A percentile compares a stretch with the other conserved stretches of the same genome.
Evolutionary conservation across 768 basidiomycete species (phyloP).

Genomic region (Boletus vinaceobasis): DNA sequence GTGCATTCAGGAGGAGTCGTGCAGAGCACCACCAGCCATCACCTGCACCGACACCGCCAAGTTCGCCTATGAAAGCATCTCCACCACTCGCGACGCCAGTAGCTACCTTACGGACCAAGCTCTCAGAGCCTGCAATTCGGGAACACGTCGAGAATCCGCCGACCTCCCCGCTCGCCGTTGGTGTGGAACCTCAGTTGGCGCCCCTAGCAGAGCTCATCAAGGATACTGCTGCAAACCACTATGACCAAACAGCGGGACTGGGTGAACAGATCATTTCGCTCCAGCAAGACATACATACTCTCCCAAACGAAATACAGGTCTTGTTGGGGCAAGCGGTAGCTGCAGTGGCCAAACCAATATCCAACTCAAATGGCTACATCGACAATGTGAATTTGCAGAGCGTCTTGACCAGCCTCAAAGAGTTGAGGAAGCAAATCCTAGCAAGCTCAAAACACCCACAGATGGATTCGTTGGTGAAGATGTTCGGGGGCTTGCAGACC

Average conservation of each 20-base stretch:
- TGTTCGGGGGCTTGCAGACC: conserved; percentile 38
- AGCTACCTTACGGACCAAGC: conserved; percentile 9
- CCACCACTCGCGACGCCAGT: neutral
- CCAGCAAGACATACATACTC: conserved; percentile 27
- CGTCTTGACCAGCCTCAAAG: conserved; percentile 15
- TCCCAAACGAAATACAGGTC: conserved; percentile 26
- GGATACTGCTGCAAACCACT: conserved; percentile 34
- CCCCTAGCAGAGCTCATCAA: conserved; percentile 34
- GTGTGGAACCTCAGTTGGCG: conserved; percentile 18
- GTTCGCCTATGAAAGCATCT: conserved; percentile 5
- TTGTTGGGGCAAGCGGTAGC: conserved; percentile 10
- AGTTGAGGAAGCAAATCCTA: conserved; percentile 13
- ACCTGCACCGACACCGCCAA: conserved; percentile 9
- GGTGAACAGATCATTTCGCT: conserved; percentile 34
- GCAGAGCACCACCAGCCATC: neutral
- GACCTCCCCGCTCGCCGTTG: conserved; percentile 3
- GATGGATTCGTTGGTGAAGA: conserved; percentile 26
- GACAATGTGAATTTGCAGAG: conserved; percentile 3
- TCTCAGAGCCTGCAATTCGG: conserved; percentile 20
- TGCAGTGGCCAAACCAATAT: conserved; percentile 1
- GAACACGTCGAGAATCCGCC: conserved; percentile 19
- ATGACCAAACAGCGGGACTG: conserved; percentile 33
- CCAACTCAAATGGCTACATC: neutral
- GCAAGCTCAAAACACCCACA: conserved; percentile 7
- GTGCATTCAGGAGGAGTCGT: conserved; percentile 19